phyloP scores from a whole-genome alignment of 768 basidiomycete species.

The Ephemerocybe angulata region DNA sequence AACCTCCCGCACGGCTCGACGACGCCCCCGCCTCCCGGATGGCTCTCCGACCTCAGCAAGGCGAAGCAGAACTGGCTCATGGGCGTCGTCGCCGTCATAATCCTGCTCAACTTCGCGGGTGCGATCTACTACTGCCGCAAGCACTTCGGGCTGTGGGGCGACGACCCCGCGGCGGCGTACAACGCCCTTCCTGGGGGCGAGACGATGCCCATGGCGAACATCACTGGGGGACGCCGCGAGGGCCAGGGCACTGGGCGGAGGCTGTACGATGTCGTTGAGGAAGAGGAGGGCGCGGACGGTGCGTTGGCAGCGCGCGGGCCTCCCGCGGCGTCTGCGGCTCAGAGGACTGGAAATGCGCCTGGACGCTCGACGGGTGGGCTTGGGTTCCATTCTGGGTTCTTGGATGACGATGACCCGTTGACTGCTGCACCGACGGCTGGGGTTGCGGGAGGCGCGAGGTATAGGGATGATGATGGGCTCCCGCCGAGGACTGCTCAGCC shows the following conservation, averaged over 20 bases:
- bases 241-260: slow-evolving; percentile 54
- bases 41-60: slow-evolving; percentile 71
- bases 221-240: slow-evolving; percentile 35
- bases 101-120: slow-evolving; percentile 60
- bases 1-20: slow-evolving; percentile 73
- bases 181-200: slow-evolving; percentile 63
- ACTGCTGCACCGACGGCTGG: slow-evolving; percentile 33
- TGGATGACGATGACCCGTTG: slow-evolving; percentile 70
- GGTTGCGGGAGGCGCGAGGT: slow-evolving; percentile 29
- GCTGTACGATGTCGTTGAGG: slow-evolving; percentile 63
- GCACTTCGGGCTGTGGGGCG: slow-evolving; percentile 31
- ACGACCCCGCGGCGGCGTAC: slow-evolving; percentile 40
- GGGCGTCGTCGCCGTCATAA: slow-evolving; percentile 64
- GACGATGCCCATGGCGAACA: slow-evolving; percentile 65
- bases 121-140: slow-evolving; percentile 78
- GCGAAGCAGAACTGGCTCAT: slow-evolving; percentile 83
- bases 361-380: slow-evolving; percentile 35
- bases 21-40: slow-evolving; percentile 57
- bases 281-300: slow-evolving; percentile 63
- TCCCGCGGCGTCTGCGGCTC: slow-evolving; percentile 39
- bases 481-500: neutral
- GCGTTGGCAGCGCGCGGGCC: slow-evolving; percentile 34
- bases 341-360: slow-evolving; percentile 32
- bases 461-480: slow-evolving; percentile 43
- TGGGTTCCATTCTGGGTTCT: slow-evolving; percentile 75